Conservation (phyloP, 768 basidiomycete species). For the Phylloporus rhodoxanthus region DNA sequence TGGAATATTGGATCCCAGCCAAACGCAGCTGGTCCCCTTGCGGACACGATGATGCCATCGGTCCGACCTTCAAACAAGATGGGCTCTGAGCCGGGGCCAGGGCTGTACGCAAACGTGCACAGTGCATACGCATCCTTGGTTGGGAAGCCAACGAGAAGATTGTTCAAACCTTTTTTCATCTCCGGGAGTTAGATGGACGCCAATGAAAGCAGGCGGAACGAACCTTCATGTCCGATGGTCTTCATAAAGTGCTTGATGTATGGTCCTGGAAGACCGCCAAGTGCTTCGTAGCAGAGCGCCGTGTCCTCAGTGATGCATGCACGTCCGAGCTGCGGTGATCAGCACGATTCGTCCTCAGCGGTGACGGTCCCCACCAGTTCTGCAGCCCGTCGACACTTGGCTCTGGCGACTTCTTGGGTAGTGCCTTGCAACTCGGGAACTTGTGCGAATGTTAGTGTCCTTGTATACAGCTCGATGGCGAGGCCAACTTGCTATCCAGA, state of each 20-base stretch:
- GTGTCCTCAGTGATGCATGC: constrained; percentile 88
- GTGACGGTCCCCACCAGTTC: constrained; percentile 50
- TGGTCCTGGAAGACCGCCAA: constrained; percentile 90
- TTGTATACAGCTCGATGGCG: background rate
- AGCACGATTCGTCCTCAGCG: background rate
- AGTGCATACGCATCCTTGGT: constrained; percentile 81
- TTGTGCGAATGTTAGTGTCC: constrained; percentile 27
- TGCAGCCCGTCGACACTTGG: constrained; percentile 82
- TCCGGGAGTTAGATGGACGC: background rate
- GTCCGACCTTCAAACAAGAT: constrained; percentile 84
- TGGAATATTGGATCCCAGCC: constrained; percentile 92
- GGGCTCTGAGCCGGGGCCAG: constrained; percentile 75
- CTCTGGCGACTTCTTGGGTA: constrained; percentile 82
- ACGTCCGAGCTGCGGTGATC: constrained; percentile 36
- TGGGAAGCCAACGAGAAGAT: constrained; percentile 68
- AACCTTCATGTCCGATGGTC: constrained; percentile 78
- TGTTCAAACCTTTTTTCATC: constrained; percentile 63
- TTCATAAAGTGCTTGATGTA: constrained; percentile 94
- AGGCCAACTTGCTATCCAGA: constrained; percentile 63
- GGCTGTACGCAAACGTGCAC: constrained; percentile 93
- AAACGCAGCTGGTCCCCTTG: constrained; percentile 72
- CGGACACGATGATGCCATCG: constrained; percentile 81
- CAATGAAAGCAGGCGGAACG: constrained; percentile 10
- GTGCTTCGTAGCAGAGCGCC: constrained; percentile 82
- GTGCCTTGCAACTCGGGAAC: constrained; percentile 94